Conservation (phyloP, 148 eudicot species). For the Tetragonia tetragonoides region DNA sequence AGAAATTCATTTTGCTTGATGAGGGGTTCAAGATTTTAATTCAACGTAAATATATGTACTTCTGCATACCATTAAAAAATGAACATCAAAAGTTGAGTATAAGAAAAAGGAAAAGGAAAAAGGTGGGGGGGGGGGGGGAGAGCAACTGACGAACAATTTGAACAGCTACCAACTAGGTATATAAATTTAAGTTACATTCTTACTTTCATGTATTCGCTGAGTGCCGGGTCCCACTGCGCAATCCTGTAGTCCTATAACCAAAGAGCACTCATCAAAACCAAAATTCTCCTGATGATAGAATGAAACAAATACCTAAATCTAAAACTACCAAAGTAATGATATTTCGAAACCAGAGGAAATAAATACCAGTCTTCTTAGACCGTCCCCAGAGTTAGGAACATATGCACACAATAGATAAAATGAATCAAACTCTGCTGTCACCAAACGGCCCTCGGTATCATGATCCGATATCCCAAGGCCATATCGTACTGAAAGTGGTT, state of each 20-base stretch:
- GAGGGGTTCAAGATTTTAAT: too few relatives aligned
- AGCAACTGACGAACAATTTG: too few relatives aligned
- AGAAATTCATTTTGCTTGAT: too few relatives aligned
- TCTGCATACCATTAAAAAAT: too few relatives aligned
- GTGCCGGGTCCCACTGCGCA: constrained; percentile 80
- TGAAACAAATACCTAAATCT: not conserved
- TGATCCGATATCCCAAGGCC: constrained; percentile 91
- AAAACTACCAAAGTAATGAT: not conserved
- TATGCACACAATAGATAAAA: constrained; percentile 71
- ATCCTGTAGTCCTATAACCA: constrained; percentile 78
- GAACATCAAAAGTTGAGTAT: too few relatives aligned
- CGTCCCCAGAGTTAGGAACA: constrained; percentile 98
- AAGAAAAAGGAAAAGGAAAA: too few relatives aligned
- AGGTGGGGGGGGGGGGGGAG: too few relatives aligned
- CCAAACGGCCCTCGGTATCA: constrained; percentile 90
- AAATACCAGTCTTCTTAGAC: constrained; percentile 81
- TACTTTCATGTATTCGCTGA: constrained; percentile 87
- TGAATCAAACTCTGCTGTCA: constrained; percentile 84
- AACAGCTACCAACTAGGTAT: too few relatives aligned
- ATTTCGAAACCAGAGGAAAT: not conserved
- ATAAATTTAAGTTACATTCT: constrained; percentile 18
- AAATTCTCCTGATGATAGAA: not conserved
- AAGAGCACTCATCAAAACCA: constrained; percentile 13
- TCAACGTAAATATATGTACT: too few relatives aligned
- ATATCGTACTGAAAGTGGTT: constrained; percentile 78